phyloP scores from a whole-genome alignment of 2,329 filamentous ascomycete genomes.

The Aspergillus glaucus region DNA sequence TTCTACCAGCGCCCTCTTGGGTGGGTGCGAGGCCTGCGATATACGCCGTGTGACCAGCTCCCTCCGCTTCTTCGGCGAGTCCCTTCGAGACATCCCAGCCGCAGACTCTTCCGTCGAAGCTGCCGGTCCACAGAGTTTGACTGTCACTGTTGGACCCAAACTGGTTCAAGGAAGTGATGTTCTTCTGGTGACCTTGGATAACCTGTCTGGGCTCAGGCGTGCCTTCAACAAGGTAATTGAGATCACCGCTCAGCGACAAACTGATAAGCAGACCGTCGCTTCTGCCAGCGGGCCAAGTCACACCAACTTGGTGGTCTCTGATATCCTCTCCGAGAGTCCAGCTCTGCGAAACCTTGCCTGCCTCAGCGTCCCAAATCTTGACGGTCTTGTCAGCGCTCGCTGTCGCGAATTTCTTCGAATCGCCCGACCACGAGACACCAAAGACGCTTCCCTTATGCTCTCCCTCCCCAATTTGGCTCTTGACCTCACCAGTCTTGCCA shows the following conservation, averaged over 20 bases:
- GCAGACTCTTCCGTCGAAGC: slow-evolving; percentile 81
- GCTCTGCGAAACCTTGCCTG: slow-evolving; percentile 67
- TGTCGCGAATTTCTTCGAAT: slow-evolving; percentile 81
- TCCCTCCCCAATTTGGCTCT: slow-evolving; percentile 60
- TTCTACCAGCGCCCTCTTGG: slow-evolving; percentile 47
- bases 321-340: slow-evolving; percentile 80
- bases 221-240: slow-evolving; percentile 78
- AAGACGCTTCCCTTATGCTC: slow-evolving; percentile 93
- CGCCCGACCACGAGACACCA: slow-evolving; percentile 79
- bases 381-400: slow-evolving; percentile 93
- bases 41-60: slow-evolving; percentile 78
- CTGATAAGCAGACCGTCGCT: slow-evolving; percentile 85
- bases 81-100: slow-evolving; percentile 74
- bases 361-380: slow-evolving; percentile 85
- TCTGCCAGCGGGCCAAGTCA: slow-evolving; percentile 78
- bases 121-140: slow-evolving; percentile 76
- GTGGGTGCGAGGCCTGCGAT: slow-evolving; percentile 66
- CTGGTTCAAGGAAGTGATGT: slow-evolving; percentile 68
- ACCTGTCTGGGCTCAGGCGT: slow-evolving; percentile 62
- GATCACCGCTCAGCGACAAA: slow-evolving; percentile 77
- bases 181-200: slow-evolving; percentile 85
- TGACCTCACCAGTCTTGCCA: slow-evolving; percentile 86
- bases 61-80: slow-evolving; percentile 64
- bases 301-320: slow-evolving; percentile 84
- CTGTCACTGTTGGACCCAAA: slow-evolving; percentile 43